Evolutionary conservation across 1,284 basidiomycete species (phyloP), one percentile per base, ranked within the genome.

Genomic region (Apiotrichum akiyoshidainum): DNA sequence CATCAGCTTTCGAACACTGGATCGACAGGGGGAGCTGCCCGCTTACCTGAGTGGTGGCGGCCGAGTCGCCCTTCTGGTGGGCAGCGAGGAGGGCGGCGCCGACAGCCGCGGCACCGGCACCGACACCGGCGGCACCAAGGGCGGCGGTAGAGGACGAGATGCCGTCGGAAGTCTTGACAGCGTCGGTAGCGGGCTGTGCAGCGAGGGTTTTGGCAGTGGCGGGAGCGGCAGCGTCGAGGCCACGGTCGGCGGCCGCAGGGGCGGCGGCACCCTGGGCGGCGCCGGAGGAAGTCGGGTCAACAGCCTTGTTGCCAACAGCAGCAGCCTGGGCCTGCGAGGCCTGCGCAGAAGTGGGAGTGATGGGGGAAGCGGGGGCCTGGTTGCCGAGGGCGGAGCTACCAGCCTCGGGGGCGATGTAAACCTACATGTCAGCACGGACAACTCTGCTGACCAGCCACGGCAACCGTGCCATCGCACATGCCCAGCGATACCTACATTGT

Each of bases 401-500:
- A 8, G 62, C 44, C 22, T 67, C 42, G 45, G 73, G 73, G 13
- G 73, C 72, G 21, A 67, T 70, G 67, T 74, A 75, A 49, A 75
- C 60, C 66, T 68, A 46, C 5, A 7, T 5, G 37, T 26, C 35
- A 50, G 48, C 47, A 40, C 48, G 21, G 48, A 39, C 37, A 5
- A 11, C 19, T 8, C 33, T 16, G n/a, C 5, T n/a, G 26, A n/a
- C 31, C 22, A 6, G 12, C 19, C 34, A 19, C 35, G 11, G n/a
- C 17, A 9, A 50, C 35, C 48, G 48, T 50, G 48, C 48, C 16
- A 50, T 50, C 19, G 10, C 37, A 37, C 35, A 26, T 37, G 35
- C 46, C 48, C 31, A 13, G 22, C 21, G 46, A 10, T 13, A 63
- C 66, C 41, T 53, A 72, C 73, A 59, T 78, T 78, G 76, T 78